These are phyloP conservation scores for Cordyceps fumosorosea DNA, from an alignment of 2,329 filamentous ascomycete species.

Conservation along the genomic window DNA sequence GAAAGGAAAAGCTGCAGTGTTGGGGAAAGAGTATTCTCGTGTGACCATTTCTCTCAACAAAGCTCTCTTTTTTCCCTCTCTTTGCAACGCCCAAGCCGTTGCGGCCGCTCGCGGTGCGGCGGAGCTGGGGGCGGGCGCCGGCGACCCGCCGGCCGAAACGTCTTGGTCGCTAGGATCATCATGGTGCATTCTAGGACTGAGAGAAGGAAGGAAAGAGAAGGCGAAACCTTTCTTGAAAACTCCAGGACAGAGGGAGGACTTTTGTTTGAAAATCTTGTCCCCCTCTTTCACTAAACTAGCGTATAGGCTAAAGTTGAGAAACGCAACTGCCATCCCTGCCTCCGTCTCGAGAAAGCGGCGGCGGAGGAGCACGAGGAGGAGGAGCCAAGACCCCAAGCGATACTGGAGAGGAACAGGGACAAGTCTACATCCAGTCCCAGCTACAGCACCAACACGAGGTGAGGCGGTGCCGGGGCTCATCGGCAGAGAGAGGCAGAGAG, in stretches of 20 bases:
- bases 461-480: background rate
- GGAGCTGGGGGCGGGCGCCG: no score
- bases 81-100: background rate
- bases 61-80: background rate
- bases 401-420: background rate
- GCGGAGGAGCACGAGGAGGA: background rate
- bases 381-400: background rate
- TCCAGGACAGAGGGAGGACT: background rate
- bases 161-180: no score
- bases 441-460: background rate
- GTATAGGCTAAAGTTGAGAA: background rate
- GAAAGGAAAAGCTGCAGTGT: background rate
- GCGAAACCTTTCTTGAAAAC: background rate
- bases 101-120: no score
- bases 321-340: background rate
- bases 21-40: background rate
- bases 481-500: background rate
- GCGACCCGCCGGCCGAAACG: no score
- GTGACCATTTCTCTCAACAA: no score
- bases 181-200: background rate
- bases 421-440: background rate
- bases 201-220: background rate
- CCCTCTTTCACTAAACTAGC: constrained; percentile 1
- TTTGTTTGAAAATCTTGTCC: background rate
- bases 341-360: background rate